Evolutionary conservation across 2,329 filamentous ascomycete genomes (phyloP).

Genomic region (Amylocarpus encephaloides): DNA sequence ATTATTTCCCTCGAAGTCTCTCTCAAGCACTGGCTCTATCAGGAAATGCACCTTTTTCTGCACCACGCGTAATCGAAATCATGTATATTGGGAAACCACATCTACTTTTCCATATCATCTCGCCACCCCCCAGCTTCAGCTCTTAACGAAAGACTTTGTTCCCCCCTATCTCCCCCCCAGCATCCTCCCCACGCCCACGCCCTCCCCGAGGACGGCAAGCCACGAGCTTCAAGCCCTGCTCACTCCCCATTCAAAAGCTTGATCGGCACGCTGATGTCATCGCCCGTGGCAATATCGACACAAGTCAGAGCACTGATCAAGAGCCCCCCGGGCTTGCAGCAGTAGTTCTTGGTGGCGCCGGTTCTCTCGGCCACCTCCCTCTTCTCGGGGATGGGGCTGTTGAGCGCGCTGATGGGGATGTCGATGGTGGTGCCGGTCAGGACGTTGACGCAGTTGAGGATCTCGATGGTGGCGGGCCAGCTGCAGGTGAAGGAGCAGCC

Average conservation of each 20-base stretch:
- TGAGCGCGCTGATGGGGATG: neutral
- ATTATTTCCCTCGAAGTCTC: too few relatives aligned
- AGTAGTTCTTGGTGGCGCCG: neutral
- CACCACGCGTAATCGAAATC: too few relatives aligned
- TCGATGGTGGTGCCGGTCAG: neutral
- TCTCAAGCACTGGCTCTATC: too few relatives aligned
- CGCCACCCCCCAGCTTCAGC: too few relatives aligned
- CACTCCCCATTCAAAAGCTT: neutral
- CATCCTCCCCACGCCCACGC: too few relatives aligned
- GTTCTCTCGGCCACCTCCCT: neutral
- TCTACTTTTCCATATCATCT: too few relatives aligned
- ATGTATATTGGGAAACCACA: too few relatives aligned
- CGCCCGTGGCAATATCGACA: neutral
- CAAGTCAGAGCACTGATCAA: slow-evolving; percentile 1
- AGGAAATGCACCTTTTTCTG: too few relatives aligned
- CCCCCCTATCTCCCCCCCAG: too few relatives aligned
- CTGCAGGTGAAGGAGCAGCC: slow-evolving; percentile 1
- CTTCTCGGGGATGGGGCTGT: neutral
- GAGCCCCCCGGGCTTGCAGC: neutral
- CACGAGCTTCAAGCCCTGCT: too few relatives aligned
- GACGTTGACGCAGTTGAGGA: slow-evolving; percentile 3
- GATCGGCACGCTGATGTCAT: neutral
- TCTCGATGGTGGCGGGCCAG: neutral
- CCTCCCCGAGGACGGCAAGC: too few relatives aligned
- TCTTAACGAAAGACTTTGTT: too few relatives aligned